Evolutionary conservation across 495 filamentous ascomycete species (phyloP), one percentile per base, ranked within the genome.

Genomic region (Talaromyces stipitatus): DNA sequence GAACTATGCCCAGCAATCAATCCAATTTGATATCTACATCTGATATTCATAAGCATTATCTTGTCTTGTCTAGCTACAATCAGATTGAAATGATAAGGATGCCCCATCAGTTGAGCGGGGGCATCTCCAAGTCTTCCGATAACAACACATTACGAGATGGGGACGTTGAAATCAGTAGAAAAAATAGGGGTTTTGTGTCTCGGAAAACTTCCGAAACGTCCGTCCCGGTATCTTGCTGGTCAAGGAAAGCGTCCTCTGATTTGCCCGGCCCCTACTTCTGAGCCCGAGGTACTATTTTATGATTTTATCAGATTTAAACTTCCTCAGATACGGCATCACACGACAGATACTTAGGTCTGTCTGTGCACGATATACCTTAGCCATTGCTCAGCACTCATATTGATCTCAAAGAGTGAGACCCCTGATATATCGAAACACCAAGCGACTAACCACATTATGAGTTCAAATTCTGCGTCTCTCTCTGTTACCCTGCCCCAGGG

Each of bases 401-500:
- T 46, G 43, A 46, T 9, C 20, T 23, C 22, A 24, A 46, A 46
- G 43, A 46, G 41, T 18, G 41, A 46, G 41, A 46, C 41, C 18
- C 41, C 11, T 5, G 18, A 45, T 7, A 23, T 46, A 46, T 23
- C 22, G 8, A 46, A 46, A 46, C 22, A 46, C 20, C 2, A 36
- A 16, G 14, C 14, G 32, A 16, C 14, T 23, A 46, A 16, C 10
- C 11, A 24, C 22, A n/a, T 26, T 22, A 50, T 50, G 47, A 29
- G 7, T 18, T 28, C 47, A 27, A 12, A 50, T n/a, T 11, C 10
- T 29, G n/a, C 20, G 11, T 22, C 23, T 29, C 78, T 76, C 20
- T 59, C 63, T 11, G 75, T 78, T 12, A 60, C 55, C 10, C 61
- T 85, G 32, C 60, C 61, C n/a, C 82, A 86, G 64, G 84, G 84